A percentile compares a stretch with the other conserved stretches of the same genome.
These are phyloP conservation scores for Ilex asprella DNA, from an alignment of 257 asterid species.

Conservation along the genomic window DNA sequence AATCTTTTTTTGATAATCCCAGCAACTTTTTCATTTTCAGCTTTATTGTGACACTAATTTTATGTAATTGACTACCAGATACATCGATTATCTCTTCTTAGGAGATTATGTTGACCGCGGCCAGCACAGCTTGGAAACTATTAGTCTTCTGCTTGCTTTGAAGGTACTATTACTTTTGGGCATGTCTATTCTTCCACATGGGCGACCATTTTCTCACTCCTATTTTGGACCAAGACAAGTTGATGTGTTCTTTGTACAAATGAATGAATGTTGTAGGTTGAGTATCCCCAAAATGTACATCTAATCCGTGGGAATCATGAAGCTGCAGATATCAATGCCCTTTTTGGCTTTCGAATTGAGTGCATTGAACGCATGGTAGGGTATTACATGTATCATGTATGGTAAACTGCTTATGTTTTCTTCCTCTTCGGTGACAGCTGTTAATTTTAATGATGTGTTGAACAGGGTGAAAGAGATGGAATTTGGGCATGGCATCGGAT, in stretches of 20 bases:
- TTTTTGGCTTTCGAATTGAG: conserved; percentile 96
- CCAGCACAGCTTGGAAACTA: conserved; percentile 96
- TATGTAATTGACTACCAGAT: conserved; percentile 44
- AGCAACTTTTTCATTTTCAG: neutral
- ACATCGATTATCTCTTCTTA: conserved; percentile 93
- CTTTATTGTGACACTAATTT: conserved; percentile 25
- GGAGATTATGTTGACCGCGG: conserved; percentile 99
- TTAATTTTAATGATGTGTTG: conserved; percentile 19
- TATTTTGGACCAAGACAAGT: conserved; percentile 12
- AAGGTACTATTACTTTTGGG: conserved; percentile 42
- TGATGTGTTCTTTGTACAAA: conserved; percentile 10
- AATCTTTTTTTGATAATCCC: neutral
- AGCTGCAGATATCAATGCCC: conserved; percentile 99
- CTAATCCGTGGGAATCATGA: conserved; percentile 98
- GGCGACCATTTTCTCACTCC: neutral
- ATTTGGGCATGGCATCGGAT: conserved; percentile 98
- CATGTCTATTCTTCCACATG: no score
- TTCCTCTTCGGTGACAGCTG: conserved; percentile 10
- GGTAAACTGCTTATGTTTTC: neutral
- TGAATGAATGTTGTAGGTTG: conserved; percentile 51
- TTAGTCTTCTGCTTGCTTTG: conserved; percentile 87
- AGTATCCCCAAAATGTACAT: conserved; percentile 81
- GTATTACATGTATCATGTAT: conserved; percentile 1
- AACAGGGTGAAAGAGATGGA: conserved; percentile 99
- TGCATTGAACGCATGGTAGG: conserved; percentile 97